A percentile compares a stretch with the other conserved stretches of the same genome.
Evolutionary conservation across 208 protist species (phyloP).

Genomic region (Balamuthia mandrillaris): DNA sequence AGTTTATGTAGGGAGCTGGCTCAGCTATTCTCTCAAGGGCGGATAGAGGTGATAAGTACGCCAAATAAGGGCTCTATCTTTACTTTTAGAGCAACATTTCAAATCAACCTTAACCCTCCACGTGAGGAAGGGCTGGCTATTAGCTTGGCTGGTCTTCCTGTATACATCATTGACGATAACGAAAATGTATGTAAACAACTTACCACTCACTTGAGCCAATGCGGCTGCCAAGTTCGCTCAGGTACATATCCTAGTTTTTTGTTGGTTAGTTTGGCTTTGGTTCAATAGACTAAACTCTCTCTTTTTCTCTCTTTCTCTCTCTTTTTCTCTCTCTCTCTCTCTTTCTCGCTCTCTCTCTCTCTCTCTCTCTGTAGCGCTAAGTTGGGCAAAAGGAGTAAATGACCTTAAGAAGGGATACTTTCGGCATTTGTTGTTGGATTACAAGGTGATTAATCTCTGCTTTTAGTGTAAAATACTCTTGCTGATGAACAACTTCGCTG

Average conservation of each 20-base stretch:
- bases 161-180: conserved; percentile 35
- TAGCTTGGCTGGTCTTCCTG: conserved; percentile 1
- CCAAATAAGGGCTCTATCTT: too few species aligned
- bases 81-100: too few species aligned
- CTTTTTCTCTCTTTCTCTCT: neutral
- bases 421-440: conserved; percentile 8
- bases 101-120: too few species aligned
- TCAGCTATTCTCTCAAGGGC: too few species aligned
- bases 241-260: neutral
- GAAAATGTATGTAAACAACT: neutral
- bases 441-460: neutral
- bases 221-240: neutral
- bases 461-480: neutral
- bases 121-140: too few species aligned
- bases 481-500: neutral
- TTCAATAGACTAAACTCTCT: neutral
- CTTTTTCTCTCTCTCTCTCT: neutral
- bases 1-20: too few species aligned
- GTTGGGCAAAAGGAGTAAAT: neutral
- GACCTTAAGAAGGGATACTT: neutral
- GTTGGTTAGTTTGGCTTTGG: neutral
- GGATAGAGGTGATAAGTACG: too few species aligned
- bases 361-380: neutral
- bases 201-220: neutral
- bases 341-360: neutral